These are phyloP conservation scores for Carex arenaria DNA, from an alignment of 202 grass and related monocot species.

Conservation along the genomic window DNA sequence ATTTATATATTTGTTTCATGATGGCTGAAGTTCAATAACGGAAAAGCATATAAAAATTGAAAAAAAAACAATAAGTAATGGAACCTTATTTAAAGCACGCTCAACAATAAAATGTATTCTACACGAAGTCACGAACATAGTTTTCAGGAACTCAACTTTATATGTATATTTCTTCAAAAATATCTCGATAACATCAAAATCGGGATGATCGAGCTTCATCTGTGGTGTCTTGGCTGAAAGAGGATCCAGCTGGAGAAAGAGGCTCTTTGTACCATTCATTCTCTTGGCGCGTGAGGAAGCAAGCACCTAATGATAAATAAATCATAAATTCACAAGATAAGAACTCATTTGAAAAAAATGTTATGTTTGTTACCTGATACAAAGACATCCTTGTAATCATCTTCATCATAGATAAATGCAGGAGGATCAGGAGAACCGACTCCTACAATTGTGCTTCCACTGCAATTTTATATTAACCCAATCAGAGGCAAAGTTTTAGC, in stretches of 20 bases:
- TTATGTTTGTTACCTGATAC: constrained; percentile 57
- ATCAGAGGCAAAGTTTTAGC: neutral
- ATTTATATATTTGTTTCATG: neutral
- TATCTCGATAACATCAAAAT: neutral
- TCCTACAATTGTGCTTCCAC: constrained; percentile 94
- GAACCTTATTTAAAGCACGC: neutral
- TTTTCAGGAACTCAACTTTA: neutral
- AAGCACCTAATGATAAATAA: constrained; percentile 46
- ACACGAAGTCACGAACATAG: neutral
- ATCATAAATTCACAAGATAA: constrained; percentile 5
- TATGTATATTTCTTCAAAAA: neutral
- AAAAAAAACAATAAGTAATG: neutral
- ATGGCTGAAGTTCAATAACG: neutral
- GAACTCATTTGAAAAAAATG: neutral
- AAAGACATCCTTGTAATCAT: constrained; percentile 91
- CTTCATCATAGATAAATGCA: constrained; percentile 81
- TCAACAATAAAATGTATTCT: constrained; percentile 3
- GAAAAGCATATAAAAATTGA: neutral
- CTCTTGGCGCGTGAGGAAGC: constrained; percentile 66
- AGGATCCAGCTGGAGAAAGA: constrained; percentile 34
- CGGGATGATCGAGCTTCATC: constrained; percentile 29
- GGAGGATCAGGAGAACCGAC: constrained; percentile 88
- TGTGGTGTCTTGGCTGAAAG: constrained; percentile 36
- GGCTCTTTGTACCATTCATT: constrained; percentile 88
- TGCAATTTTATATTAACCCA: constrained; percentile 23